These are phyloP conservation scores for Daedalea quercina DNA, from an alignment of 768 basidiomycete genomes.

Conservation along the genomic window DNA sequence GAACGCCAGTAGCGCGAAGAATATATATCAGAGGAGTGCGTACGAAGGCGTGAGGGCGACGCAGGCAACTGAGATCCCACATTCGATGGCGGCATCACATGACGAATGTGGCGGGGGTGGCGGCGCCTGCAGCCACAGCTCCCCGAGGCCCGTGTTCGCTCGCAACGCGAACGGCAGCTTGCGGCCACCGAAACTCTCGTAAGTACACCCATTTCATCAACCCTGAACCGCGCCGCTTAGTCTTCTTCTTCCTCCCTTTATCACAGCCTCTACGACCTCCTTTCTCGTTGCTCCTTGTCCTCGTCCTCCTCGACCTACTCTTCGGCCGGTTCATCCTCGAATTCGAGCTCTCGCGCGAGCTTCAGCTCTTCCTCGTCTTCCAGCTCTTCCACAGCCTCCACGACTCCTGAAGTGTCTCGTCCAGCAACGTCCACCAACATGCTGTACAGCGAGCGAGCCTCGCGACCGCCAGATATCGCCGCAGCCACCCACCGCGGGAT, in stretches of 20 bases:
- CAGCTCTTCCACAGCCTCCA: background rate
- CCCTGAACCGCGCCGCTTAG: background rate
- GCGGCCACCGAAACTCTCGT: background rate
- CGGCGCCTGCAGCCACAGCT: background rate
- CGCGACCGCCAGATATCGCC: background rate
- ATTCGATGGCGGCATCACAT: background rate
- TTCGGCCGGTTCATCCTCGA: background rate
- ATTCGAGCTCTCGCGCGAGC: background rate
- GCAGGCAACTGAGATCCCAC: background rate
- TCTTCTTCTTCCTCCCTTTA: background rate
- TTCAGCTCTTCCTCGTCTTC: background rate
- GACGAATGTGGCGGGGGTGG: background rate
- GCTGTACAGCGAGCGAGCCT: background rate
- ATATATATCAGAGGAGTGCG: background rate
- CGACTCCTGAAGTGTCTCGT: background rate
- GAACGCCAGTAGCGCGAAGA: background rate
- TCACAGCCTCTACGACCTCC: background rate
- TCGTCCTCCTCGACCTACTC: background rate
- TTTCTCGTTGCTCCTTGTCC: background rate
- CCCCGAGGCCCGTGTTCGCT: background rate
- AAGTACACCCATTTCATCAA: background rate
- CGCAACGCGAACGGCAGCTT: too few species aligned
- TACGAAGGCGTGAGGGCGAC: background rate
- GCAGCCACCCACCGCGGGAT: background rate
- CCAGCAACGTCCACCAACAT: background rate